phyloP scores from a whole-genome alignment of 768 basidiomycete genomes.

The Trametopsis cervina region DNA sequence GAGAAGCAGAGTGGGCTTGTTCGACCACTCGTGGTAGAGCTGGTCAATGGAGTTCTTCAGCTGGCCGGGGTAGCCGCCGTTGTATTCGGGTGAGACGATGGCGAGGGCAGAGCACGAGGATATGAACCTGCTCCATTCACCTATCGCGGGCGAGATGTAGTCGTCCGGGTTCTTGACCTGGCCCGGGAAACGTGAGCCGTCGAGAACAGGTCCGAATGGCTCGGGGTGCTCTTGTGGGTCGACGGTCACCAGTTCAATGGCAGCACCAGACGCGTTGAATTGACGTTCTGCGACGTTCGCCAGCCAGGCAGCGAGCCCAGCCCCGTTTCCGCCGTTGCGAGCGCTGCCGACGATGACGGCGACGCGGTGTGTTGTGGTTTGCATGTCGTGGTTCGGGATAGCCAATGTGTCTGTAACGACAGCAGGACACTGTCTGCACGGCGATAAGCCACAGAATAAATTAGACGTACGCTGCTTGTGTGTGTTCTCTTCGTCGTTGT shows the following conservation, averaged over 20 bases:
- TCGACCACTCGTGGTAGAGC: conserved; percentile 32
- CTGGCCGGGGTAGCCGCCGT: conserved; percentile 31
- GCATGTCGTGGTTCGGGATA: too few relatives aligned
- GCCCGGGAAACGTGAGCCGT: conserved; percentile 22
- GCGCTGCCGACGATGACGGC: conserved; percentile 21
- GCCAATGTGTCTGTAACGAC: too few relatives aligned
- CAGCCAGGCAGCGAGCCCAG: conserved; percentile 21
- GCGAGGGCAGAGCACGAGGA: conserved; percentile 26
- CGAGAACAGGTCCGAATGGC: conserved; percentile 23
- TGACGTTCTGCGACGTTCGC: conserved; percentile 11
- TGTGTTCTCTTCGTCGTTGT: too few relatives aligned
- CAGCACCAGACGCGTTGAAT: conserved; percentile 7
- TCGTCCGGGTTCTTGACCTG: conserved; percentile 19
- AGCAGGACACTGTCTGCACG: too few relatives aligned
- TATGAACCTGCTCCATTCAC: conserved; percentile 26
- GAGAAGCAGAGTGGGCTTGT: conserved; percentile 27
- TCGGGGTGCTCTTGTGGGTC: conserved; percentile 21
- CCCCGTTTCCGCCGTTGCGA: conserved; percentile 18
- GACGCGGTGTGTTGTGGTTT: conserved; percentile 11
- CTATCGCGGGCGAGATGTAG: conserved; percentile 24
- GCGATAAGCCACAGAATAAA: too few relatives aligned
- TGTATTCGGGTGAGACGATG: conserved; percentile 34
- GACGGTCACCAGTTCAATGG: conserved; percentile 18
- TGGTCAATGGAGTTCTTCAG: conserved; percentile 36
- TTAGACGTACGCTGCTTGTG: too few relatives aligned